Percentiles rank a stretch among this genome's conserved stretches.
Conservation (phyloP, 179 eudicot genomes). For the Silene coronaria region DNA sequence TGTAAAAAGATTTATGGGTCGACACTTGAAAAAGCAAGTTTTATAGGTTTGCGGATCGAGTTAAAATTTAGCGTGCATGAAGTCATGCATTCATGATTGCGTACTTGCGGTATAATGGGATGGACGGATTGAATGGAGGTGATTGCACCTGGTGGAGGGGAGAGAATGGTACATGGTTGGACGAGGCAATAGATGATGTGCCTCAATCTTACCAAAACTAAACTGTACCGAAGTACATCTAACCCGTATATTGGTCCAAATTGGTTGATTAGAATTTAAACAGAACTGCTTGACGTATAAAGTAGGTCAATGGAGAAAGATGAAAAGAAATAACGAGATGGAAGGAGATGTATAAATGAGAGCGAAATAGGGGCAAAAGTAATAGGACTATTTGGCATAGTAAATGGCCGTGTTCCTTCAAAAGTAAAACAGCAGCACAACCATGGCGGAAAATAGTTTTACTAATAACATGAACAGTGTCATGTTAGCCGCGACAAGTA, state of each 20-base stretch:
- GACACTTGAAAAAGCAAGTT: not conserved
- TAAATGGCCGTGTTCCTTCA: not conserved
- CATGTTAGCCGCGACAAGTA: not conserved
- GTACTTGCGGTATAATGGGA: too few relatives aligned
- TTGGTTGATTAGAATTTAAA: not conserved
- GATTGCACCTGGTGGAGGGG: too few relatives aligned
- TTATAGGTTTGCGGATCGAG: not conserved
- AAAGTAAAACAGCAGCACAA: not conserved
- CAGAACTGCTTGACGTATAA: not conserved
- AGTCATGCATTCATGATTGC: too few relatives aligned
- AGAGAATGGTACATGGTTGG: too few relatives aligned
- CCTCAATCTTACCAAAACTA: not conserved
- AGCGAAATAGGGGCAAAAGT: not conserved
- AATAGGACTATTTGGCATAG: not conserved
- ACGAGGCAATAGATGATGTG: not conserved
- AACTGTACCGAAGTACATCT: not conserved
- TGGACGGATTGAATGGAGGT: too few relatives aligned
- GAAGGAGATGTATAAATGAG: not conserved
- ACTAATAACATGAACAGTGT: not conserved
- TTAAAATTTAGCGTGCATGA: too few relatives aligned
- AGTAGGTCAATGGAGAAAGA: not conserved
- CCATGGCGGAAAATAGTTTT: not conserved
- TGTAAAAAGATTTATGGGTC: not conserved
- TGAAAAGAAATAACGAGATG: not conserved
- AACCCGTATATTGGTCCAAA: not conserved